phyloP scores from a whole-genome alignment of 148 eudicot genomes.

The Fagopyrum homotropicum region DNA sequence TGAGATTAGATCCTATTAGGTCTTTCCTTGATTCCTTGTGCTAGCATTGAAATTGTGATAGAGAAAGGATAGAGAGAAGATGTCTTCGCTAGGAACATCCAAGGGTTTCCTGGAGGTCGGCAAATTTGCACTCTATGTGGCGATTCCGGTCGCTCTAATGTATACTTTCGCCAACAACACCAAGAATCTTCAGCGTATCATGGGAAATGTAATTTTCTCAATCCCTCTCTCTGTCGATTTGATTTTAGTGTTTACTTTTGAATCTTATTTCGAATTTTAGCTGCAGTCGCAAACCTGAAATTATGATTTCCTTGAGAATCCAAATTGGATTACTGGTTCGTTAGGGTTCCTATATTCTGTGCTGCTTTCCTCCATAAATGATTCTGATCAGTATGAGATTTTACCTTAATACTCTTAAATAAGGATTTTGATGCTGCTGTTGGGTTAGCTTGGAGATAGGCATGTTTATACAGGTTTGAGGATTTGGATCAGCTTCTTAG shows the following conservation, averaged over 20 bases:
- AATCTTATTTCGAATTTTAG: neutral
- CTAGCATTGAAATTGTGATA: neutral
- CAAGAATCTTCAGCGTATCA: conserved; percentile 63
- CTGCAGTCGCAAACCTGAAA: too few relatives aligned
- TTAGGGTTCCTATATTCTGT: neutral
- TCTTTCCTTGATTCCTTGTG: neutral
- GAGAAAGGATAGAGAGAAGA: conserved; percentile 16
- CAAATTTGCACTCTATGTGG: conserved; percentile 73
- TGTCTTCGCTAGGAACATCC: conserved; percentile 76
- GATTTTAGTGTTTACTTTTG: neutral
- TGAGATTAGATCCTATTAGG: neutral
- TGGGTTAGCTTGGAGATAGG: neutral
- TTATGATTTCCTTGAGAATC: neutral
- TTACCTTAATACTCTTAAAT: neutral
- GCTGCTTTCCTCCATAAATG: neutral
- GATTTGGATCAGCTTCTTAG: neutral
- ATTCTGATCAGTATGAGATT: neutral
- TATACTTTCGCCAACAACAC: conserved; percentile 75
- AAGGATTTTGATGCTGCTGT: neutral
- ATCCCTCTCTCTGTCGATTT: neutral
- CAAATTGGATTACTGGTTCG: neutral
- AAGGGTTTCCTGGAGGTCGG: conserved; percentile 81
- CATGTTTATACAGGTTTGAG: neutral
- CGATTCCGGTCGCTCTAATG: conserved; percentile 75
- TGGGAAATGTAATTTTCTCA: conserved; percentile 54